A percentile compares a stretch with the other conserved stretches of the same genome.
Conservation (phyloP, 2,329 filamentous ascomycete genomes). For the Fusarium staphyleae region DNA sequence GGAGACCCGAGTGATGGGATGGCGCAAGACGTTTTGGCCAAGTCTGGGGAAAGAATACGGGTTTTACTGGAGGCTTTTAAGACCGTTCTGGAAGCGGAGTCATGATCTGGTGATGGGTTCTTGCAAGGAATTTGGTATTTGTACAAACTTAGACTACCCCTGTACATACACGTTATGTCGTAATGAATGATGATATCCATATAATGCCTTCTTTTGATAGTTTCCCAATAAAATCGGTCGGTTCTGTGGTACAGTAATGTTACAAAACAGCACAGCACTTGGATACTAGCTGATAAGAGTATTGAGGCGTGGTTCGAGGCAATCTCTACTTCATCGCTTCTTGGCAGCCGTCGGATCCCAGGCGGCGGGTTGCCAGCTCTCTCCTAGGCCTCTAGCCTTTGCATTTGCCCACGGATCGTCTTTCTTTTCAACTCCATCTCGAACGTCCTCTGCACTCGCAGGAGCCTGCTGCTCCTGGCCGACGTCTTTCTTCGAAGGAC, state of each 20-base stretch:
- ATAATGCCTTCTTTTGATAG: neutral
- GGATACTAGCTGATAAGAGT: neutral
- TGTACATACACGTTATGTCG: slow-evolving; percentile 35
- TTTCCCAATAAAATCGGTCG: neutral
- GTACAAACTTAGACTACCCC: slow-evolving; percentile 35
- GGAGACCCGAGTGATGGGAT: slow-evolving; percentile 48
- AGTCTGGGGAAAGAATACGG: slow-evolving; percentile 54
- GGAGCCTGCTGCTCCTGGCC: slow-evolving; percentile 8
- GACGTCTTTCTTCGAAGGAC: slow-evolving; percentile 7
- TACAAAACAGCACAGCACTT: slow-evolving; percentile 8
- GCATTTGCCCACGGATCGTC: slow-evolving; percentile 67
- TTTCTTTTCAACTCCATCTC: slow-evolving; percentile 23
- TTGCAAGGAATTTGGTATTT: slow-evolving; percentile 11
- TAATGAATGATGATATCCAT: slow-evolving; percentile 37
- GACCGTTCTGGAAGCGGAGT: slow-evolving; percentile 28
- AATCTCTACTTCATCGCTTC: slow-evolving; percentile 36
- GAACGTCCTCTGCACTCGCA: slow-evolving; percentile 3
- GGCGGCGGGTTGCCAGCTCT: slow-evolving; percentile 71
- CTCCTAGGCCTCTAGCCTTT: slow-evolving; percentile 57
- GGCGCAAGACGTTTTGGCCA: slow-evolving; percentile 53
- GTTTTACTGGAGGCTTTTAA: slow-evolving; percentile 49
- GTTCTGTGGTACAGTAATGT: slow-evolving; percentile 23
- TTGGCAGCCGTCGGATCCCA: slow-evolving; percentile 62
- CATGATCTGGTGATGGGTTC: slow-evolving; percentile 9
- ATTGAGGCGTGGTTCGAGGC: neutral